phyloP scores from a whole-genome alignment of 257 asterid genomes.

The Verbascum thapsus region DNA sequence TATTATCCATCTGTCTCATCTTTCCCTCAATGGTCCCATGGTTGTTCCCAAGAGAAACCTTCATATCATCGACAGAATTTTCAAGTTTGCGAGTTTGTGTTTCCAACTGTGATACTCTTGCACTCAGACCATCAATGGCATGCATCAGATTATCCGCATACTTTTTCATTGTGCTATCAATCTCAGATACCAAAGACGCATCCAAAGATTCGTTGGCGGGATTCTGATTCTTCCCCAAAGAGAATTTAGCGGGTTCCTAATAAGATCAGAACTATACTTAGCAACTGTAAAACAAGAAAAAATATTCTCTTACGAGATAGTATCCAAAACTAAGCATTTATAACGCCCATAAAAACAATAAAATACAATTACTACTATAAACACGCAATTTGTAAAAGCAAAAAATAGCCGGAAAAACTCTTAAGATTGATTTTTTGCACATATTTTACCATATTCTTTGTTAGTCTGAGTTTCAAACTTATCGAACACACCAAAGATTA shows the following conservation, averaged over 20 bases:
- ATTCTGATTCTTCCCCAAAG: constrained; percentile 57
- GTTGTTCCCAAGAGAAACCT: constrained; percentile 65
- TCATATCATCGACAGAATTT: constrained; percentile 78
- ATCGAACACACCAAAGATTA: no score
- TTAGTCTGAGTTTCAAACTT: no score
- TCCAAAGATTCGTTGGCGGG: constrained; percentile 47
- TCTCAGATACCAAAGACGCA: constrained; percentile 60
- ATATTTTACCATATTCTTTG: no score
- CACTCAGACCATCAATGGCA: constrained; percentile 75
- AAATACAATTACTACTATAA: background rate
- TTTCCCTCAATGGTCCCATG: constrained; percentile 77
- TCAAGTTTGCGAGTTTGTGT: constrained; percentile 75
- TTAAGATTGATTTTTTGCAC: background rate
- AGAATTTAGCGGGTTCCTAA: constrained; percentile 64
- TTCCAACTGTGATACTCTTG: constrained; percentile 86
- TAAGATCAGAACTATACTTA: no score
- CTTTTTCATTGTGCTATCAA: constrained; percentile 79
- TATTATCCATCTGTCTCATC: constrained; percentile 75
- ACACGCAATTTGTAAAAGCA: no score
- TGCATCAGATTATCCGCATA: constrained; percentile 74
- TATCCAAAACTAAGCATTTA: background rate
- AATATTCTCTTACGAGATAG: no score
- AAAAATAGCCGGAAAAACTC: no score
- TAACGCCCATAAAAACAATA: constrained; percentile 2
- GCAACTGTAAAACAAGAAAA: no score